phyloP scores from a whole-genome alignment of 164 flowering plant genomes.

The Nymphaea colorata region DNA sequence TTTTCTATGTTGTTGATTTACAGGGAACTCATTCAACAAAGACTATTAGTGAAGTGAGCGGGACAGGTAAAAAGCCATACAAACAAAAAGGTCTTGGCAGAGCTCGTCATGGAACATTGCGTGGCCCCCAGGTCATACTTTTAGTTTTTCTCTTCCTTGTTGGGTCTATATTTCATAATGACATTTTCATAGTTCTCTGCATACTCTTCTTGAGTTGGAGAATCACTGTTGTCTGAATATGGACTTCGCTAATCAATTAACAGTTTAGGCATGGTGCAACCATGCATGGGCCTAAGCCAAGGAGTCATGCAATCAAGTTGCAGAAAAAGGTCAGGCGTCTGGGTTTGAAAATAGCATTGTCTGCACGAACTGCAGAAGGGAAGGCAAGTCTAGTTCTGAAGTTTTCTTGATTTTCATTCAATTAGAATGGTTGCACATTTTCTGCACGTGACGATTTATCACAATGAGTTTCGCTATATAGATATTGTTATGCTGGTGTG shows the following conservation, averaged over 20 bases:
- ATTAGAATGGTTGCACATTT: no score
- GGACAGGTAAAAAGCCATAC: constrained; percentile 91
- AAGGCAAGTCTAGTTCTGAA: constrained; percentile 41
- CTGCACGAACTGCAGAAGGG: constrained; percentile 94
- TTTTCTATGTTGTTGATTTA: background rate
- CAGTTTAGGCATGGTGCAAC: constrained; percentile 81
- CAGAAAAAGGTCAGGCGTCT: constrained; percentile 92
- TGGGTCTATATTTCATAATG: background rate
- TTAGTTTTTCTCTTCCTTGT: background rate
- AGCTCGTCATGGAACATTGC: constrained; percentile 90
- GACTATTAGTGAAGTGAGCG: constrained; percentile 93
- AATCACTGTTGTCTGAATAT: background rate
- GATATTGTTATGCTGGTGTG: background rate
- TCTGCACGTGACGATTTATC: background rate
- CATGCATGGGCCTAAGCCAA: constrained; percentile 97
- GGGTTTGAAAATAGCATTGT: constrained; percentile 77
- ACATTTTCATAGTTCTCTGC: background rate
- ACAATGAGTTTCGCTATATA: no score
- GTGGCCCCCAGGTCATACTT: constrained; percentile 77
- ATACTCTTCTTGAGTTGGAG: background rate
- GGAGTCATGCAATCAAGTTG: constrained; percentile 88
- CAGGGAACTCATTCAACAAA: constrained; percentile 98
- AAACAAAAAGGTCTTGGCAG: constrained; percentile 75
- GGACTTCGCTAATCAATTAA: constrained; percentile 5
- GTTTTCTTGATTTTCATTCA: no score